phyloP scores from a whole-genome alignment of 345 rosid species.

The Microthlaspi erraticum region DNA sequence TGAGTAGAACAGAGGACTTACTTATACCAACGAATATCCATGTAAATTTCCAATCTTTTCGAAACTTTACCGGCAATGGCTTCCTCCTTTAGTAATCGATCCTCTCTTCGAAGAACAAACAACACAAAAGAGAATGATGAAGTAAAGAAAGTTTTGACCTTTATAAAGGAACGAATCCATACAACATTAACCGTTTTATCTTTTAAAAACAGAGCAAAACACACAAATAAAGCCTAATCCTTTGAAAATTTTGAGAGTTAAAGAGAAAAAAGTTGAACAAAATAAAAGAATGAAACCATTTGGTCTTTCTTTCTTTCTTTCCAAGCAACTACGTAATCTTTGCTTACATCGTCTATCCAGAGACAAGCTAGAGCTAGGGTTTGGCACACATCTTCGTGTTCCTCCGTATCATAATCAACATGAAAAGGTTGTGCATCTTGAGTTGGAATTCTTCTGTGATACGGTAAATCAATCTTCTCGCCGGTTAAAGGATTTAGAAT shows the following conservation, averaged over 20 bases:
- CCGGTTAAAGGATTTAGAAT: constrained; percentile 18
- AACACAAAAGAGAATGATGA: constrained; percentile 1
- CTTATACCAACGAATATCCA: constrained; percentile 31
- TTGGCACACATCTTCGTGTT: too few species aligned
- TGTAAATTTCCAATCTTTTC: constrained; percentile 14
- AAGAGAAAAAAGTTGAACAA: constrained; percentile 14
- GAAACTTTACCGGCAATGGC: constrained; percentile 41
- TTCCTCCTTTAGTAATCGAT: constrained; percentile 25
- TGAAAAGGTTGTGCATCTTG: too few species aligned
- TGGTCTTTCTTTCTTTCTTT: neutral
- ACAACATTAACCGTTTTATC: constrained; percentile 27
- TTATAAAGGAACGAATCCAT: constrained; percentile 14
- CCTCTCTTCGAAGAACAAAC: constrained; percentile 10
- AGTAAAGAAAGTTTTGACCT: constrained; percentile 28
- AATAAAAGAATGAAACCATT: constrained; percentile 29
- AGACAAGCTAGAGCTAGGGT: neutral
- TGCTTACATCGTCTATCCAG: constrained; percentile 1
- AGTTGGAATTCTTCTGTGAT: too few species aligned
- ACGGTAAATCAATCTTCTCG: constrained; percentile 22
- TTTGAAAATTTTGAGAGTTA: constrained; percentile 21
- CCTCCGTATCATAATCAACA: too few species aligned
- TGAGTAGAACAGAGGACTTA: too few species aligned
- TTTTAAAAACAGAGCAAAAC: too few species aligned
- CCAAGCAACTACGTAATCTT: constrained; percentile 12
- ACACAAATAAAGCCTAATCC: constrained; percentile 1